Percentiles rank a stretch among this genome's conserved stretches.
Evolutionary conservation across 2,329 filamentous ascomycete species (phyloP).

Genomic region (Curvularia hawaiiensis): DNA sequence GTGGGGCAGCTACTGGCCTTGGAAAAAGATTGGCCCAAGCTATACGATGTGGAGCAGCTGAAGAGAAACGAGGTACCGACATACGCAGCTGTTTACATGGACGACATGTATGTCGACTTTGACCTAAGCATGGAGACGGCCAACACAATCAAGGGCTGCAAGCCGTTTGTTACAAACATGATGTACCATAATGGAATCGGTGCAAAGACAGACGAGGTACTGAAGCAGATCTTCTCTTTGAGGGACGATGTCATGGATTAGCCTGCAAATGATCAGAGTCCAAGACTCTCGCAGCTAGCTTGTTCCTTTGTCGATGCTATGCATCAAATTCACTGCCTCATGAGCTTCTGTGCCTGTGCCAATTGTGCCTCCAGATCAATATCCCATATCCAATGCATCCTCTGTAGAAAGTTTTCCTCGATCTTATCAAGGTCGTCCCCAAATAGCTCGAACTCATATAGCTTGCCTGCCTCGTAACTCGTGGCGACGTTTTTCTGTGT

Average conservation of each 20-base stretch:
- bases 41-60: constrained; percentile 79
- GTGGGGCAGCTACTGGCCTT: constrained; percentile 74
- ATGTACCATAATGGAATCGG: constrained; percentile 87
- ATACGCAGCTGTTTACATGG: constrained; percentile 80
- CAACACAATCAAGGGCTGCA: constrained; percentile 72
- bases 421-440: constrained; percentile 49
- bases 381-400: constrained; percentile 51
- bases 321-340: constrained; percentile 10
- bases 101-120: constrained; percentile 93
- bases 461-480: constrained; percentile 39
- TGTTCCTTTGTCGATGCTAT: not conserved
- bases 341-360: constrained; percentile 37
- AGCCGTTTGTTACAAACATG: constrained; percentile 82
- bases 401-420: constrained; percentile 34
- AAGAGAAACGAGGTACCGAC: constrained; percentile 80
- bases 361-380: constrained; percentile 46
- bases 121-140: constrained; percentile 76
- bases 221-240: constrained; percentile 76
- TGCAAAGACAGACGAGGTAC: constrained; percentile 73
- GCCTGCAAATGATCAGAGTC: not conserved
- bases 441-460: constrained; percentile 49
- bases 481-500: constrained; percentile 37
- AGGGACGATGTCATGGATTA: constrained; percentile 71
- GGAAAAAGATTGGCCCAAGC: constrained; percentile 70
- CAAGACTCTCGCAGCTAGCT: not conserved